A percentile compares a stretch with the other conserved stretches of the same genome.
phyloP scores from a whole-genome alignment of 1,139 yeast genomes.

The Blastobotrys illinoisensis region DNA sequence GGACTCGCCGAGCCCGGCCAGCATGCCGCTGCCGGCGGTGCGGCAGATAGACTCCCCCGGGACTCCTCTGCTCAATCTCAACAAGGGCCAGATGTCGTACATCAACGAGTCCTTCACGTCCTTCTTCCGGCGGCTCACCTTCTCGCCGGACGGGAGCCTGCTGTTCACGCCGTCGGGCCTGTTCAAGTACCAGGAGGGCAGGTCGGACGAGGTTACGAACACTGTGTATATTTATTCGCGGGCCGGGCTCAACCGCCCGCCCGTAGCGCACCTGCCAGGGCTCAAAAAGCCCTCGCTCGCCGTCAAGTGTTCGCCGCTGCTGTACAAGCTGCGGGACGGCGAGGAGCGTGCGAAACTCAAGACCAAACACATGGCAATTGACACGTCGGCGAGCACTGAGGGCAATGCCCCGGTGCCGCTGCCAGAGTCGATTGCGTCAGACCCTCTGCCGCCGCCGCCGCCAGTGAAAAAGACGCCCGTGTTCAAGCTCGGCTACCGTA shows the following conservation, averaged over 20 bases:
- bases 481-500: conserved; percentile 61
- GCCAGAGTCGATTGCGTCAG: conserved; percentile 8
- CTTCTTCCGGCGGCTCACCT: conserved; percentile 76
- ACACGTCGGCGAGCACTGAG: conserved; percentile 1
- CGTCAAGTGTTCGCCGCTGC: conserved; percentile 65
- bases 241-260: conserved; percentile 59
- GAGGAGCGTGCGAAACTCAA: neutral
- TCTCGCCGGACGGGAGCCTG: conserved; percentile 85
- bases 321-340: conserved; percentile 41
- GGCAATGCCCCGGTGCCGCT: conserved; percentile 1
- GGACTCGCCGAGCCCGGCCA: conserved; percentile 24
- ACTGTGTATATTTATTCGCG: conserved; percentile 76
- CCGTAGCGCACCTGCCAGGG: conserved; percentile 74
- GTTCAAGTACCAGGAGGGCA: conserved; percentile 34
- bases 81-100: conserved; percentile 39
- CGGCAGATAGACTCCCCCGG: conserved; percentile 34
- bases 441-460: neutral
- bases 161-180: conserved; percentile 82
- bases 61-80: conserved; percentile 7
- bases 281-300: conserved; percentile 81
- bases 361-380: conserved; percentile 10
- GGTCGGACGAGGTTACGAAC: conserved; percentile 33
- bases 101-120: conserved; percentile 86
- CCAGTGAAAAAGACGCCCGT: conserved; percentile 23
- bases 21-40: conserved; percentile 40